Evolutionary conservation across 495 filamentous ascomycete species (phyloP).

Genomic region (Parathielavia hyrcaniae): DNA sequence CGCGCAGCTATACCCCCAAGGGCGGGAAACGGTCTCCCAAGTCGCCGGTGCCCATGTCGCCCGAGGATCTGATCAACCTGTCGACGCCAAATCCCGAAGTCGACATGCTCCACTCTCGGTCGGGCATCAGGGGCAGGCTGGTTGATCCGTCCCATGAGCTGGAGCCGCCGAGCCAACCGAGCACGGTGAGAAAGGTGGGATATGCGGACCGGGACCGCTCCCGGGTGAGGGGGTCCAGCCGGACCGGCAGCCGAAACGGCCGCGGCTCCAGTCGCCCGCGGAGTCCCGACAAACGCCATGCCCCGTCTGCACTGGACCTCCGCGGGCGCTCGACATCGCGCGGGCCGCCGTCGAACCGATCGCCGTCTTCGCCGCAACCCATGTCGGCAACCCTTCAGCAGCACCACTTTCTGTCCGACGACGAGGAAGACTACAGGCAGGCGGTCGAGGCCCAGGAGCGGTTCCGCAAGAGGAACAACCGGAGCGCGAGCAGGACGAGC

Average conservation of each 20-base stretch:
- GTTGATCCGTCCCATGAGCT: slow-evolving; percentile 25
- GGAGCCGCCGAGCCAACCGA: slow-evolving; percentile 38
- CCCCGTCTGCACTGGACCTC: slow-evolving; percentile 48
- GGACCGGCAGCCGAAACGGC: slow-evolving; percentile 41
- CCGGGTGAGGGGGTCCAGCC: slow-evolving; percentile 34
- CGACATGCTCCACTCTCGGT: slow-evolving; percentile 8
- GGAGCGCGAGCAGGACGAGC: slow-evolving; percentile 52
- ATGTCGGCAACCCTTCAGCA: slow-evolving; percentile 45
- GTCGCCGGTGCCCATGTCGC: slow-evolving; percentile 87
- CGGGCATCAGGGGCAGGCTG: slow-evolving; percentile 11
- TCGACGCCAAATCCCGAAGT: slow-evolving; percentile 38
- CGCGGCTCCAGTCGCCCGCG: slow-evolving; percentile 24
- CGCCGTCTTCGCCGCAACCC: slow-evolving; percentile 75
- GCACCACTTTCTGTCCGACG: slow-evolving; percentile 42
- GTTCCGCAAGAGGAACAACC: slow-evolving; percentile 51
- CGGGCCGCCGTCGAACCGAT: slow-evolving; percentile 54
- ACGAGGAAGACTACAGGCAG: slow-evolving; percentile 56
- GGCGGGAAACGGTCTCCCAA: slow-evolving; percentile 83
- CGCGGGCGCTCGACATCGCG: slow-evolving; percentile 48
- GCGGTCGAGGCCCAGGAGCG: slow-evolving; percentile 57
- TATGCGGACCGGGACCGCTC: slow-evolving; percentile 36
- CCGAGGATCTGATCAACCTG: slow-evolving; percentile 64
- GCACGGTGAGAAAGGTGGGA: slow-evolving; percentile 37
- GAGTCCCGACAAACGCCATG: slow-evolving; percentile 41
- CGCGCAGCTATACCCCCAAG: slow-evolving; percentile 60